Conservation (phyloP, 768 basidiomycete species). For the Hygrocybe coccinea region DNA sequence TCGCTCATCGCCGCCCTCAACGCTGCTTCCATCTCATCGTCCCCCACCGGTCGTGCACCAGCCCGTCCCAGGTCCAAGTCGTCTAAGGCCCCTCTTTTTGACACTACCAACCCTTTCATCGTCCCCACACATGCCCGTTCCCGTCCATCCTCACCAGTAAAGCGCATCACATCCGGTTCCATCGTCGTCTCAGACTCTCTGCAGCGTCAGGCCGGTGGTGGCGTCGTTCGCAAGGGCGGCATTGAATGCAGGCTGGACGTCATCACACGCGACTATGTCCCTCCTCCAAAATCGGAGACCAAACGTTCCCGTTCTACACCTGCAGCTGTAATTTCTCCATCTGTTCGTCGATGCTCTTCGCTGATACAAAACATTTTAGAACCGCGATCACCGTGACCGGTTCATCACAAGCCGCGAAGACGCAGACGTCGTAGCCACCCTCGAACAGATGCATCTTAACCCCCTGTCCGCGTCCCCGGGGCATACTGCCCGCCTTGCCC, state of each 20-base stretch:
- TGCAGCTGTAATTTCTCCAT: slow-evolving; percentile 40
- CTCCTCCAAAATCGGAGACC: slow-evolving; percentile 54
- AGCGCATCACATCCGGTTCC: slow-evolving; percentile 46
- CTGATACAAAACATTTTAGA: slow-evolving; percentile 21
- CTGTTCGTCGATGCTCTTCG: slow-evolving; percentile 3
- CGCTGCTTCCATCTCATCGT: slow-evolving; percentile 37
- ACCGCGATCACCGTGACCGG: slow-evolving; percentile 37
- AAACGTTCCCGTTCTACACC: slow-evolving; percentile 75
- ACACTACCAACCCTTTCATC: slow-evolving; percentile 59
- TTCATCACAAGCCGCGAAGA: slow-evolving; percentile 5
- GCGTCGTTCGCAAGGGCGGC: slow-evolving; percentile 73
- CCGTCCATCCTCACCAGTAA: slow-evolving; percentile 60
- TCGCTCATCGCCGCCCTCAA: slow-evolving; percentile 40
- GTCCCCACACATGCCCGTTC: slow-evolving; percentile 44
- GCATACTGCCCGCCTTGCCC: slow-evolving; percentile 73
- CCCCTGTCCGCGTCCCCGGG: slow-evolving; percentile 60
- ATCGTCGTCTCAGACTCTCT: slow-evolving; percentile 51
- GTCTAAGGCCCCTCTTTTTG: slow-evolving; percentile 37
- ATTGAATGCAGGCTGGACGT: slow-evolving; percentile 74
- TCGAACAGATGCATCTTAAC: slow-evolving; percentile 59
- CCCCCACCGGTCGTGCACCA: slow-evolving; percentile 26
- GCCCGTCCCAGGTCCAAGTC: slow-evolving; percentile 25
- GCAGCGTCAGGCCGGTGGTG: slow-evolving; percentile 57
- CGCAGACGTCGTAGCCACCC: slow-evolving; percentile 48
- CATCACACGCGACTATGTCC: slow-evolving; percentile 71